Evolutionary conservation across 352 stramenopile species (phyloP).

Genomic region (Peronospora belbahrii): DNA sequence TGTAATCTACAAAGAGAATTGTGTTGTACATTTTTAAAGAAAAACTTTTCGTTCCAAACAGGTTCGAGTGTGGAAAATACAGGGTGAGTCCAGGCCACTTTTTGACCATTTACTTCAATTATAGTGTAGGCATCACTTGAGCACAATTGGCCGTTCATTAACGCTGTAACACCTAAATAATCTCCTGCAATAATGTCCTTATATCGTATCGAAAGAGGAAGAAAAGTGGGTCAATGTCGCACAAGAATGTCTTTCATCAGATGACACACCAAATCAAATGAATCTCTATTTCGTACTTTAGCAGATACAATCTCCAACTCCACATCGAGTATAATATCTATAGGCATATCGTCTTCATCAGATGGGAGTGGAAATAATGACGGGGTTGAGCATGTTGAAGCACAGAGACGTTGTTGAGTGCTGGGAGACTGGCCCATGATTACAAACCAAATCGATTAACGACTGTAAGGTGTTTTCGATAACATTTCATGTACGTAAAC

Average conservation of each 20-base stretch:
- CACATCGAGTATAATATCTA: constrained; percentile 21
- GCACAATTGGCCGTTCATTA: constrained; percentile 23
- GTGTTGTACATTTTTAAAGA: constrained; percentile 25
- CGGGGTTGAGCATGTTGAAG: not conserved
- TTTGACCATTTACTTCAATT: constrained; percentile 29
- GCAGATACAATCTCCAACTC: constrained; percentile 31
- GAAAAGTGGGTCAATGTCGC: not conserved
- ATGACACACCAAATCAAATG: not conserved
- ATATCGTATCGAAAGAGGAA: not conserved
- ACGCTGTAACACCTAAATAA: constrained; percentile 20
- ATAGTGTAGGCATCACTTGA: constrained; percentile 32
- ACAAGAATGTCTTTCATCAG: not conserved
- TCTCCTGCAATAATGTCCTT: constrained; percentile 28
- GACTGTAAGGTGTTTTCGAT: no score
- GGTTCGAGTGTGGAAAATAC: constrained; percentile 29
- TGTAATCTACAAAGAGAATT: constrained; percentile 25
- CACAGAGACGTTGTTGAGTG: not conserved
- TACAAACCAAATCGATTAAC: no score
- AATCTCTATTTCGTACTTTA: constrained; percentile 15
- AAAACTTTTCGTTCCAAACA: constrained; percentile 35
- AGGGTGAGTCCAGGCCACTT: constrained; percentile 31
- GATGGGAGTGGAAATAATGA: constrained; percentile 15
- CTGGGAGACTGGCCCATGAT: constrained; percentile 26
- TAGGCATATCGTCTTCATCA: constrained; percentile 12
- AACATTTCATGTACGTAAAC: no score